Conservation (phyloP, 805 yeast species). For the Blastobotrys chiropterorum region DNA sequence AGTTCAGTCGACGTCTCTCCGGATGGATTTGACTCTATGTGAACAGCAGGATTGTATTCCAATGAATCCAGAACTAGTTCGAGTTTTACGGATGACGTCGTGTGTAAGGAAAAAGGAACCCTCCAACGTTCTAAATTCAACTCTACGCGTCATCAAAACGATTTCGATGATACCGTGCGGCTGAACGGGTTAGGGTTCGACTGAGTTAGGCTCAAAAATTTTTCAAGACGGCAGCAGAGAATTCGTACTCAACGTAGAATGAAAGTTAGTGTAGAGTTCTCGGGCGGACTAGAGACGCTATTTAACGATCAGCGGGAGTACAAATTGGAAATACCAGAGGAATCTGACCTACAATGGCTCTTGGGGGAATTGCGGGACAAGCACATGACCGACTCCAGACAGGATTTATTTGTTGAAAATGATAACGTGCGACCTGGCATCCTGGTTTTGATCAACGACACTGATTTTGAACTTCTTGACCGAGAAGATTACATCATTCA, state of each 20-base stretch:
- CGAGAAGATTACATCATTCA: conserved; percentile 76
- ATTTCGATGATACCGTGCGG: background rate
- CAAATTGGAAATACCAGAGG: conserved; percentile 40
- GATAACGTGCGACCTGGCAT: conserved; percentile 87
- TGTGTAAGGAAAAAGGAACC: too few species aligned
- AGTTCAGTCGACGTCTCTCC: too few species aligned
- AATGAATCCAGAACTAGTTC: too few species aligned
- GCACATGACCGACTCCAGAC: conserved; percentile 48
- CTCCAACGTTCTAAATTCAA: too few species aligned
- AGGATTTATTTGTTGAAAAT: conserved; percentile 74
- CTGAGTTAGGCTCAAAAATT: too few species aligned
- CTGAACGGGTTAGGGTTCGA: background rate
- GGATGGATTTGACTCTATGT: too few species aligned
- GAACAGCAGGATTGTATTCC: too few species aligned
- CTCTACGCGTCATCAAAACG: too few species aligned
- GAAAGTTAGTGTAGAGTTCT: conserved; percentile 29
- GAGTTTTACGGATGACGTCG: too few species aligned
- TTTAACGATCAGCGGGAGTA: conserved; percentile 55
- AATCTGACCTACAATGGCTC: conserved; percentile 43
- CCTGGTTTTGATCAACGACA: conserved; percentile 81
- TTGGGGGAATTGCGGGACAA: conserved; percentile 47
- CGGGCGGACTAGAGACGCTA: conserved; percentile 80
- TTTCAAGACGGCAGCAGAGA: too few species aligned
- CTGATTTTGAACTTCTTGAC: conserved; percentile 96
- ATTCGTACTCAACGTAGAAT: too few species aligned